Conservation (phyloP, 805 yeast species). For the Starmerella scarabaei region DNA sequence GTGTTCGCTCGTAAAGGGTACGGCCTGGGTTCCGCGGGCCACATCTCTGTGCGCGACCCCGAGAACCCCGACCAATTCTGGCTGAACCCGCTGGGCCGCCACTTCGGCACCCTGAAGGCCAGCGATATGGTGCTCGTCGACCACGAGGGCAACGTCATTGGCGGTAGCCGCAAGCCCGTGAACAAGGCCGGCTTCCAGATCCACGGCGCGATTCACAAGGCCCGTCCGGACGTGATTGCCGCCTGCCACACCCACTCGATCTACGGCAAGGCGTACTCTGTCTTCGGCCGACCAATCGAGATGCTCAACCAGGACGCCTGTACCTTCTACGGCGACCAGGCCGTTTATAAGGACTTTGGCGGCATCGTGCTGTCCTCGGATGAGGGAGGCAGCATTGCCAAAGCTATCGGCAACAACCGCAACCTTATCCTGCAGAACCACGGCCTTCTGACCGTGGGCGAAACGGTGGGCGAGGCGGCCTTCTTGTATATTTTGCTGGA, state of each 20-base stretch:
- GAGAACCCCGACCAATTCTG: constrained; percentile 68
- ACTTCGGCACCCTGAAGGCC: constrained; percentile 48
- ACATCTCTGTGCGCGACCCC: constrained; percentile 75
- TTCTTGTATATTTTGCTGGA: constrained; percentile 52
- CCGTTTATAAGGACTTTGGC: constrained; percentile 58
- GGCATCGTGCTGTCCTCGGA: constrained; percentile 61
- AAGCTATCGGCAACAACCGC: constrained; percentile 42
- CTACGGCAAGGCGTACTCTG: constrained; percentile 51
- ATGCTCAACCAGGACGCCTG: constrained; percentile 75
- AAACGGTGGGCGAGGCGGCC: constrained; percentile 64
- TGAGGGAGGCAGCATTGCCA: constrained; percentile 52
- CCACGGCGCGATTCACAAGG: constrained; percentile 53
- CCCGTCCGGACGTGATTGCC: constrained; percentile 57
- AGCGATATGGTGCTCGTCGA: constrained; percentile 52
- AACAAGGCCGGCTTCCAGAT: constrained; percentile 61
- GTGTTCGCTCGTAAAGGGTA: constrained; percentile 67
- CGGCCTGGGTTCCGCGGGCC: constrained; percentile 74
- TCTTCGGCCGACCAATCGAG: constrained; percentile 54
- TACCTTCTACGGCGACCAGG: constrained; percentile 48
- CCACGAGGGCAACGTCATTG: constrained; percentile 49
- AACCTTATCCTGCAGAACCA: constrained; percentile 57
- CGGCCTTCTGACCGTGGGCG: constrained; percentile 58
- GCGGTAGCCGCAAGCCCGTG: constrained; percentile 42
- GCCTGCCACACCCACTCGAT: constrained; percentile 61
- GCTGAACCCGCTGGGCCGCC: constrained; percentile 81